Evolutionary conservation across 1,284 basidiomycete genomes (phyloP), one percentile per base, ranked within the genome.

Genomic region (Leccinum fuscescens): DNA sequence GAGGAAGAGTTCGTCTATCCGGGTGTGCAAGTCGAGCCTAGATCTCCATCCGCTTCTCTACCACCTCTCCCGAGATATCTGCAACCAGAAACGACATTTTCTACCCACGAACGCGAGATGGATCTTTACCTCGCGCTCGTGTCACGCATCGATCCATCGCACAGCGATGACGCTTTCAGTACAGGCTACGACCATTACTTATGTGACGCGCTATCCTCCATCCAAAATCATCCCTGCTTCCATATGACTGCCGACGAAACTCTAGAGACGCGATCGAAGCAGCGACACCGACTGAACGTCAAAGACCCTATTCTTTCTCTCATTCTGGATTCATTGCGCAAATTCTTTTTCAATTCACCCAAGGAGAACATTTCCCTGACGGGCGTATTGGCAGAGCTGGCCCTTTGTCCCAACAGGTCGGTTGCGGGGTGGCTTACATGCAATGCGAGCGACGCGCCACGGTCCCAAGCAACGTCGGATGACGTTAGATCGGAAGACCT

Each of bases 281-380:
- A 77, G 59, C 89, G 88, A 67, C 92, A 95, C 69, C 80, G 84
- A 6, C 76, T 97, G n/a, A 88, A 88, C 64, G 82, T 89, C 42
- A 86, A 86, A 61, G 95, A 97, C 69, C 85, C 89, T 1, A 78
- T 96, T 9, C 76, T 96, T 17, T 85, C 86, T 3, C 75, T 84
- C 31, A 72, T 97, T 17, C 81, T 98, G 39, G 85, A 88, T 51
- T 82, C 82, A 15, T 75, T 96, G 9, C 78, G 88, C 39, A 80
- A 79, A 57, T 96, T 97, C 80, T 94, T 98, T 74, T 84, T 84
- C 4, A 93, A 96, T 61, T 82, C 88, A 0, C 89, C 95, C 2
- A 92, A 96, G 66, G 85, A 85, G 71, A 98, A 98, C 72, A 85
- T 98, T 59, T 90, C 92, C 0, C 76, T 98, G 62, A 97, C 93